Conservation (phyloP, 2,329 filamentous ascomycete species). For the Reticulascus tulasneorum region DNA sequence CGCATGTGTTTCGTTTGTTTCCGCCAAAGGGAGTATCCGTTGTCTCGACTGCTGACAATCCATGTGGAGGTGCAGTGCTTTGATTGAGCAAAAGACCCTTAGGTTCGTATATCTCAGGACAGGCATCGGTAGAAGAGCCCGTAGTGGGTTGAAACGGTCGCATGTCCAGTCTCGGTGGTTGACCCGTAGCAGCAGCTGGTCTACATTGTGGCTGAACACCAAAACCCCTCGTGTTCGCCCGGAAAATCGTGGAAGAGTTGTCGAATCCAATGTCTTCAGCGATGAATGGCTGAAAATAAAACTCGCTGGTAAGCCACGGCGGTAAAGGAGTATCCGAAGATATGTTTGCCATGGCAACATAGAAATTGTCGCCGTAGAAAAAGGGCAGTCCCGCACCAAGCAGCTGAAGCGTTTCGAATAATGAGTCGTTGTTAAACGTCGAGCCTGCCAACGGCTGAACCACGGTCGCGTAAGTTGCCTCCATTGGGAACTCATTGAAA, state of each 20-base stretch:
- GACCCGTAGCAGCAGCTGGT: neutral
- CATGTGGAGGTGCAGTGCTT: no score
- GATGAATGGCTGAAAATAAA: slow-evolving; percentile 45
- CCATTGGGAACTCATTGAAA: slow-evolving; percentile 33
- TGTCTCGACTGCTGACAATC: no score
- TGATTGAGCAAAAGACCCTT: no score
- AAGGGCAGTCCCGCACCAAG: neutral
- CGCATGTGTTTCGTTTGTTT: no score
- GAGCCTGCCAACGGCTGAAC: slow-evolving; percentile 13
- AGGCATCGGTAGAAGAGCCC: no score
- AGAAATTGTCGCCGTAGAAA: no score
- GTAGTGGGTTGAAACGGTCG: no score
- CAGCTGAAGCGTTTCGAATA: neutral
- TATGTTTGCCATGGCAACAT: slow-evolving; percentile 41
- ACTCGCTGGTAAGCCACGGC: slow-evolving; percentile 41
- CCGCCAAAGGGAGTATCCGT: no score
- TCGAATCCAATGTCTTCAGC: neutral
- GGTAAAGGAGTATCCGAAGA: slow-evolving; percentile 38
- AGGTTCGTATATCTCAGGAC: no score
- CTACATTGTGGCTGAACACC: slow-evolving; percentile 17
- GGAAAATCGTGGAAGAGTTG: slow-evolving; percentile 11
- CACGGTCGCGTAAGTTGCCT: slow-evolving; percentile 3
- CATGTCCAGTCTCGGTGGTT: no score
- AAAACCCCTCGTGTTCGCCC: slow-evolving; percentile 22
- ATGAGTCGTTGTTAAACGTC: slow-evolving; percentile 17